Evolutionary conservation across 345 rosid genomes (phyloP).

Genomic region (Eucalyptus viminalis): DNA sequence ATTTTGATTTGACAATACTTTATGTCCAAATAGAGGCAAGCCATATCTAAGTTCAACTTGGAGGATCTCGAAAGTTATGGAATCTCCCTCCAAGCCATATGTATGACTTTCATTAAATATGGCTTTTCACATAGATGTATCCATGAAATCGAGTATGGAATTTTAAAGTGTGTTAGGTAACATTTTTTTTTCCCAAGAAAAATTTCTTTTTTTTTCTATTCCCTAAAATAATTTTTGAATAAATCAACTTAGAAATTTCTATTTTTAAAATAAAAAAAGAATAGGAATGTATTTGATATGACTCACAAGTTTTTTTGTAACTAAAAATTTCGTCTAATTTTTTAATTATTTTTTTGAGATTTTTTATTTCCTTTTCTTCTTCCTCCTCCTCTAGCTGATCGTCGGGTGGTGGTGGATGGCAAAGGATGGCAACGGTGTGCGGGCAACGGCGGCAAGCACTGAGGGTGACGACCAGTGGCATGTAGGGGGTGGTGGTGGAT

Average conservation of each 20-base stretch:
- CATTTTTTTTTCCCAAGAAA: accelerated
- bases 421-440: accelerated
- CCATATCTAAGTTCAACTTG: neutral
- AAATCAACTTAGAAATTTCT: too few species aligned
- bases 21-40: neutral
- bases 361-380: too few species aligned
- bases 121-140: neutral
- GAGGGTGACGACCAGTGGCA: accelerated
- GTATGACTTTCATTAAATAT: neutral
- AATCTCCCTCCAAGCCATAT: neutral
- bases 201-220: accelerated
- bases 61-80: neutral
- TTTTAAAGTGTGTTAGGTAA: accelerated
- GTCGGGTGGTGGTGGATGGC: accelerated
- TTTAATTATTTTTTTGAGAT: too few species aligned
- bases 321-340: too few species aligned
- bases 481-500: too few species aligned
- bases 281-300: accelerated
- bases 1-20: neutral
- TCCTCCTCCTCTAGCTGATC: accelerated
- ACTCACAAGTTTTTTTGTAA: too few species aligned
- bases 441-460: accelerated
- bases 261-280: accelerated
- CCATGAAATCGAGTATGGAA: neutral
- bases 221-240: too few species aligned